Evolutionary conservation across 164 flowering plant genomes (phyloP), one percentile per base, ranked within the genome.

Genomic region (Chimonanthus salicifolius): DNA sequence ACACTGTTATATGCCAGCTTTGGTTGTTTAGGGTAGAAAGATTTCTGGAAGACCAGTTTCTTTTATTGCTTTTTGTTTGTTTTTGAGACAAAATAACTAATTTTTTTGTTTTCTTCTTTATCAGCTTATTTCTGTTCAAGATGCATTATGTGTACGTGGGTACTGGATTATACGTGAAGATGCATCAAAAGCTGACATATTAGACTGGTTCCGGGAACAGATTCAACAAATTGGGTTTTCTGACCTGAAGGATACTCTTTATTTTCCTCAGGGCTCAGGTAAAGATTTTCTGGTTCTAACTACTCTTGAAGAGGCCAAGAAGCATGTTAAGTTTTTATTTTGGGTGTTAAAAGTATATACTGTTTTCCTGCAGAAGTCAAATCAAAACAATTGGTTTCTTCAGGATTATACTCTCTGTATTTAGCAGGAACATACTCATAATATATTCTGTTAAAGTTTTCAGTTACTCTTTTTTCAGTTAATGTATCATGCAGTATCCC

Each of bases 61-160:
- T 33, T 62, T 62, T 7, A 16, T 62, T 18, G 65, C n/a, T 62
- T 62, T 62, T n/a, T 20, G 7, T 7, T 62, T 58, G 62, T 58
- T 58, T 13, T n/a, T 58, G 62, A 15, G 20, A 16, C 4, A 16
- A 4, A 47, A 6, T 20, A 20, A 18, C 50, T 69, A 15, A 11
- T 44, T 49, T 75, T 48, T 21, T 45, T 16, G 49, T 72, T 49
- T 49, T 21, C 60, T 68, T 47, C 50, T 45, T 43, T 13, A 18
- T 66, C 86, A 89, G 92, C 79, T 90, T 74, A 86, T 90, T 75
- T 81, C 83, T 63, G 69, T 84, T 77, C 79, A 72, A 65, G 88
- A 81, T 75, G 80, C 83, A 63, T 73, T 91, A 48, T 92, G 97
- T 78, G 81, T 85, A n/a, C 94, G 97, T 74, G 99, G 97, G 69